phyloP scores from a whole-genome alignment of 768 basidiomycete genomes.

The Lactifluus rugatus region DNA sequence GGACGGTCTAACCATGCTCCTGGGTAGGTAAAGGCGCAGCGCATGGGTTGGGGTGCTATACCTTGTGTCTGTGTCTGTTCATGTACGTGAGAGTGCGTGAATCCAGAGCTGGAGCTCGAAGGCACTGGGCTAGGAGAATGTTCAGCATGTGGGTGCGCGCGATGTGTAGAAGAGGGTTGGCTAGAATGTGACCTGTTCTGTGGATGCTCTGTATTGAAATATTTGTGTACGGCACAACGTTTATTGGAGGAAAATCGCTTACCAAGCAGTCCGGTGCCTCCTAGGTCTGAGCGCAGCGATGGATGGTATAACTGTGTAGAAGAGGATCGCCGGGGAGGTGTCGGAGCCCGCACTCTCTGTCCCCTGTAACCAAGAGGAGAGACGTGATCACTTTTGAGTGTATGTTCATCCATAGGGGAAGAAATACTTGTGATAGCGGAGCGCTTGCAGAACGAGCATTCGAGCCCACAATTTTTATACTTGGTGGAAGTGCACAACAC shows the following conservation, averaged over 20 bases:
- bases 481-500: neutral
- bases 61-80: constrained; percentile 11
- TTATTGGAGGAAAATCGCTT: neutral
- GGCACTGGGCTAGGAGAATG: constrained; percentile 2
- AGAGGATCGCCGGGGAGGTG: neutral
- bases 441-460: constrained; percentile 7
- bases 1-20: constrained; percentile 15
- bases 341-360: constrained; percentile 6
- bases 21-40: constrained; percentile 15
- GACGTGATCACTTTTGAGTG: neutral
- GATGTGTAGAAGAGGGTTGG: neutral
- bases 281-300: neutral
- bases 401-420: constrained; percentile 15
- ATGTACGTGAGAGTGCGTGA: neutral
- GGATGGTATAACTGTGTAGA: neutral
- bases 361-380: constrained; percentile 3
- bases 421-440: constrained; percentile 2
- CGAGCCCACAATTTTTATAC: constrained; percentile 5
- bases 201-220: neutral
- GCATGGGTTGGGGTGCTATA: constrained; percentile 18
- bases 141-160: neutral
- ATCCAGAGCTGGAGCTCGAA: constrained; percentile 4
- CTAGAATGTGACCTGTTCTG: neutral
- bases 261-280: neutral
- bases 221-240: neutral